phyloP scores from a whole-genome alignment of 768 basidiomycete species.

The Pholiota molesta region DNA sequence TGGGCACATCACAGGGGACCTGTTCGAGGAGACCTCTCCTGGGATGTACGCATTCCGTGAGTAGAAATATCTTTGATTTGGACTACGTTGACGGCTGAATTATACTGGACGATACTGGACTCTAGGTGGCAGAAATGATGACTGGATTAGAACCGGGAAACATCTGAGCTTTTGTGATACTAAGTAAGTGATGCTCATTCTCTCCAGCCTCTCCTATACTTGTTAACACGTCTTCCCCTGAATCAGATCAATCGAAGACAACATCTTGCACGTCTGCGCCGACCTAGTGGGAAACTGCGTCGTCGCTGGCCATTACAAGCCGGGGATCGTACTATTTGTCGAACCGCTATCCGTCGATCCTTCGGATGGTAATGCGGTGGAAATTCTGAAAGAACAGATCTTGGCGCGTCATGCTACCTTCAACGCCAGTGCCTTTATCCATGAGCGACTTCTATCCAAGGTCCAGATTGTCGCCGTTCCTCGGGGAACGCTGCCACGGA shows the following conservation, averaged over 20 bases:
- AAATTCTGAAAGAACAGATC: constrained; percentile 24
- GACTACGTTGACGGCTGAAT: background rate
- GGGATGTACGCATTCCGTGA: constrained; percentile 51
- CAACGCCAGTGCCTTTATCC: constrained; percentile 25
- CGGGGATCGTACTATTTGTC: constrained; percentile 29
- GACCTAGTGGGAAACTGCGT: constrained; percentile 33
- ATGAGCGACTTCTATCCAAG: constrained; percentile 29
- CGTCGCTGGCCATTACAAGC: constrained; percentile 35
- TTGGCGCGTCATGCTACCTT: constrained; percentile 26
- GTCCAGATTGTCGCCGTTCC: constrained; percentile 25
- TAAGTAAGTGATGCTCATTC: constrained; percentile 38
- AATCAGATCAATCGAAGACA: constrained; percentile 35
- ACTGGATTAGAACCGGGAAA: constrained; percentile 71
- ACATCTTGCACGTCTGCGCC: constrained; percentile 27
- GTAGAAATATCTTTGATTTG: background rate
- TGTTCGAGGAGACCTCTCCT: constrained; percentile 57
- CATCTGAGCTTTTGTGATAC: constrained; percentile 71
- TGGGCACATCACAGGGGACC: constrained; percentile 70
- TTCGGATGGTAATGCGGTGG: constrained; percentile 5
- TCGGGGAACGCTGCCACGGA: constrained; percentile 11
- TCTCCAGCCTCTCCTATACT: background rate
- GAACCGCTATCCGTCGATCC: constrained; percentile 21
- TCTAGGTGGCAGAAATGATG: constrained; percentile 59
- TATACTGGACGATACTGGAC: background rate
- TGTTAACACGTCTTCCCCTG: background rate